Evolutionary conservation across 306 rosid species (phyloP).

Genomic region (Pachyrhizus erosus): DNA sequence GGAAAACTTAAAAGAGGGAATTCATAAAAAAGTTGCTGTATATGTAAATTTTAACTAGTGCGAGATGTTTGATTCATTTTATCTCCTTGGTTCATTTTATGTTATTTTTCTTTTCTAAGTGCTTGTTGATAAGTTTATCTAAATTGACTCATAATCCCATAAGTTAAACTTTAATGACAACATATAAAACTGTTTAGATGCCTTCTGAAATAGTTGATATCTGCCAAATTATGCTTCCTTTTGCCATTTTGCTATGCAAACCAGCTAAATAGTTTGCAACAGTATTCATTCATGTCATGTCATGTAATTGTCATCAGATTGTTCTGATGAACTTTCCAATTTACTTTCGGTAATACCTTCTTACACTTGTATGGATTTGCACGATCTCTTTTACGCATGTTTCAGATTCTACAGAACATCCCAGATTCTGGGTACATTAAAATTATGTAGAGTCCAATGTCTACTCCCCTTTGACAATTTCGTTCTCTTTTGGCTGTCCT

Average conservation of each 20-base stretch:
- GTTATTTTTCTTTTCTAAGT: not conserved
- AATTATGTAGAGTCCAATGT: slow-evolving; percentile 20
- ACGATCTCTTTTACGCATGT: not conserved
- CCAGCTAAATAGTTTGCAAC: not conserved
- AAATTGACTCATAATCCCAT: not conserved
- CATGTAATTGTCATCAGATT: not conserved
- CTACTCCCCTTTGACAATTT: not conserved
- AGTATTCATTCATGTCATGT: not conserved
- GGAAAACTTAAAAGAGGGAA: not conserved
- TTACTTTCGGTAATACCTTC: not conserved
- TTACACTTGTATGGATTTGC: not conserved
- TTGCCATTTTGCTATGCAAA: not conserved
- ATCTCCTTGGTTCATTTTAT: not conserved
- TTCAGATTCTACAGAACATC: slow-evolving; percentile 20
- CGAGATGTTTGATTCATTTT: not conserved
- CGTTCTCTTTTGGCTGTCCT: not conserved
- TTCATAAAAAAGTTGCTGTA: not conserved
- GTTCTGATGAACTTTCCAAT: slow-evolving; percentile 1
- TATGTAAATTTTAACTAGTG: not conserved
- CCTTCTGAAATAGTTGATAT: slow-evolving; percentile 3
- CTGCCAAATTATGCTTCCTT: not conserved
- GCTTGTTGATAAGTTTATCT: not conserved
- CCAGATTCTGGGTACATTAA: not conserved
- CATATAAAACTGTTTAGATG: slow-evolving; percentile 10
- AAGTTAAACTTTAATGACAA: slow-evolving; percentile 20